These are phyloP conservation scores for Dissophora ornata DNA, from an alignment of 192 early-diverging fungal species.

Conservation along the genomic window DNA sequence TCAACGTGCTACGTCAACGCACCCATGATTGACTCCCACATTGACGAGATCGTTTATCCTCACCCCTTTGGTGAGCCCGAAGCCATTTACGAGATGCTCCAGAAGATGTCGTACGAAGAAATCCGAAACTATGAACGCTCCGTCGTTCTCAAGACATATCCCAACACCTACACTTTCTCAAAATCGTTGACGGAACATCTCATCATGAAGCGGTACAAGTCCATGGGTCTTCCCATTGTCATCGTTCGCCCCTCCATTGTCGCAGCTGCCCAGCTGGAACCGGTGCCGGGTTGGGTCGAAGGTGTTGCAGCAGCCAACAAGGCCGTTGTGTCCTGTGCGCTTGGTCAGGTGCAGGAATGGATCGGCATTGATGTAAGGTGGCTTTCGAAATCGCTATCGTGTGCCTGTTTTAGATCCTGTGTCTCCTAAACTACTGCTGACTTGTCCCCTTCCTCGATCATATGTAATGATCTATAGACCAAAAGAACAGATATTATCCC, in stretches of 20 bases:
- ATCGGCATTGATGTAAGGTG: constrained; percentile 31
- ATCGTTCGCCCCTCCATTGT: constrained; percentile 52
- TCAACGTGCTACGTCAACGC: constrained; percentile 51
- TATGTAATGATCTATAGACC: constrained; percentile 3
- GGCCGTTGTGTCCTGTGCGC: constrained; percentile 34
- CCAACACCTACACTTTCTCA: constrained; percentile 59
- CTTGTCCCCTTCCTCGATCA: neutral
- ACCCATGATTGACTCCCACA: constrained; percentile 22
- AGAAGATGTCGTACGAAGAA: constrained; percentile 40
- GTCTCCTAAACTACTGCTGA: no score
- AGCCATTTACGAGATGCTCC: constrained; percentile 29
- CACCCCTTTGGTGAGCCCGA: constrained; percentile 36
- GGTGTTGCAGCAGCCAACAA: constrained; percentile 46
- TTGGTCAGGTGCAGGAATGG: constrained; percentile 52
- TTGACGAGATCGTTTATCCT: constrained; percentile 39
- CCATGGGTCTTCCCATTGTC: constrained; percentile 39
- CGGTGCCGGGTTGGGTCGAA: constrained; percentile 52
- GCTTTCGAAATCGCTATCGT: no score
- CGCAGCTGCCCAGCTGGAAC: constrained; percentile 27
- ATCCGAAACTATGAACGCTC: constrained; percentile 43
- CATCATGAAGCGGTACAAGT: constrained; percentile 51
- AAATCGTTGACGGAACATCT: constrained; percentile 62
- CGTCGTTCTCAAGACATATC: constrained; percentile 53
- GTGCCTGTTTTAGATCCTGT: no score
- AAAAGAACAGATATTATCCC: constrained; percentile 40